These are phyloP conservation scores for Colletotrichum sp. DNA, from an alignment of 2,329 filamentous ascomycete species.

Conservation along the genomic window DNA sequence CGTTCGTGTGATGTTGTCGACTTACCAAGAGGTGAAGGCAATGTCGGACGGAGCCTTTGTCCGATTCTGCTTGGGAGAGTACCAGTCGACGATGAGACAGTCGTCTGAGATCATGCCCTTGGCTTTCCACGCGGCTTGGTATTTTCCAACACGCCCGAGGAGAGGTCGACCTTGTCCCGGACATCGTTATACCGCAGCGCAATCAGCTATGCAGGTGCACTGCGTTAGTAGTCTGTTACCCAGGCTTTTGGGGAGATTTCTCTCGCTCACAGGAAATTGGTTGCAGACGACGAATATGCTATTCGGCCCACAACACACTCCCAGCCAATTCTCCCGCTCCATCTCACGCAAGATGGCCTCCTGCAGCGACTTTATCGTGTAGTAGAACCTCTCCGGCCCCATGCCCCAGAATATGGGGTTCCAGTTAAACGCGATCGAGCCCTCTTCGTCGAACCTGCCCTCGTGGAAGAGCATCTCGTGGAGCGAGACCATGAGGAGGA, in stretches of 20 bases:
- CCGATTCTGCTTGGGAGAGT: not conserved
- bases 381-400: conserved; percentile 36
- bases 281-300: conserved; percentile 43
- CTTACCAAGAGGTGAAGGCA: not conserved
- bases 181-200: not conserved
- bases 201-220: not conserved
- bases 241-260: not conserved
- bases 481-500: conserved; percentile 41
- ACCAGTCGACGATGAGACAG: conserved; percentile 26
- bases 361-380: conserved; percentile 35
- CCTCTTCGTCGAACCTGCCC: conserved; percentile 37
- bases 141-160: conserved; percentile 34
- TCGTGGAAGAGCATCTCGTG: conserved; percentile 47
- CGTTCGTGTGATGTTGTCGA: no score
- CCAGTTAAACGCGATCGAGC: conserved; percentile 39
- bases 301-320: conserved; percentile 48
- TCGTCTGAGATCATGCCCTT: conserved; percentile 31
- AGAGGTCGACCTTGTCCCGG: not conserved
- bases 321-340: conserved; percentile 40
- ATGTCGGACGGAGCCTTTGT: not conserved
- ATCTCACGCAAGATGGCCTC: conserved; percentile 37
- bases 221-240: fast-evolving
- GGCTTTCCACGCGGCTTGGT: conserved; percentile 35
- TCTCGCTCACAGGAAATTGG: conserved; percentile 42
- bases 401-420: conserved; percentile 41